phyloP scores from a whole-genome alignment of 371 early-diverging fungal genomes.

The Syncephalastrum contaminatum region DNA sequence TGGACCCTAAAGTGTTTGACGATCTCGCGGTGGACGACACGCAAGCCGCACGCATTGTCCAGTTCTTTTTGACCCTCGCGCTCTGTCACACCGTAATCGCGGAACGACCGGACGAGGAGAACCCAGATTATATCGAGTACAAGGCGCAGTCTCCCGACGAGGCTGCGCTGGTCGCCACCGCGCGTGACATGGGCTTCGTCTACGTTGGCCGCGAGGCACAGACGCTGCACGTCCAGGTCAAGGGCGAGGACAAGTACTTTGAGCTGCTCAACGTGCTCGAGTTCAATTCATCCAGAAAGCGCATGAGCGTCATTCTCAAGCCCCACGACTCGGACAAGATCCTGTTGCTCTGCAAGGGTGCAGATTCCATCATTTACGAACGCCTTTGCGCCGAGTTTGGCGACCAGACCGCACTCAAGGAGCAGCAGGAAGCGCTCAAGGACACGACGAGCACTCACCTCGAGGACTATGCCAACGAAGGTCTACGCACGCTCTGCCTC shows the following conservation, averaged over 20 bases:
- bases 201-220: constrained; percentile 69
- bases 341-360: constrained; percentile 77
- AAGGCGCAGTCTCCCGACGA: constrained; percentile 96
- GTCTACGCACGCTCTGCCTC: constrained; percentile 88
- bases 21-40: constrained; percentile 23
- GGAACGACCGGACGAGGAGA: constrained; percentile 42
- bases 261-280: constrained; percentile 64
- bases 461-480: constrained; percentile 88
- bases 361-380: constrained; percentile 70
- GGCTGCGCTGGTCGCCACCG: constrained; percentile 88
- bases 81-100: constrained; percentile 93
- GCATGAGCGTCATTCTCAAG: constrained; percentile 66
- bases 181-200: constrained; percentile 78
- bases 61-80: constrained; percentile 82
- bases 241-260: constrained; percentile 33
- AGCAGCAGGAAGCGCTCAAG: constrained; percentile 18
- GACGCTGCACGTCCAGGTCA: constrained; percentile 32
- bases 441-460: constrained; percentile 66
- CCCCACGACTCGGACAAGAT: constrained; percentile 56
- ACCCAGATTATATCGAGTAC: constrained; percentile 59
- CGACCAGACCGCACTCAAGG: constrained; percentile 20
- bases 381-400: constrained; percentile 36
- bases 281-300: constrained; percentile 69
- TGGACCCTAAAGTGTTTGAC: constrained; percentile 43
- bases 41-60: constrained; percentile 29